Evolutionary conservation across 2,329 filamentous ascomycete genomes (phyloP).

Genomic region (Ophiostoma piceae): DNA sequence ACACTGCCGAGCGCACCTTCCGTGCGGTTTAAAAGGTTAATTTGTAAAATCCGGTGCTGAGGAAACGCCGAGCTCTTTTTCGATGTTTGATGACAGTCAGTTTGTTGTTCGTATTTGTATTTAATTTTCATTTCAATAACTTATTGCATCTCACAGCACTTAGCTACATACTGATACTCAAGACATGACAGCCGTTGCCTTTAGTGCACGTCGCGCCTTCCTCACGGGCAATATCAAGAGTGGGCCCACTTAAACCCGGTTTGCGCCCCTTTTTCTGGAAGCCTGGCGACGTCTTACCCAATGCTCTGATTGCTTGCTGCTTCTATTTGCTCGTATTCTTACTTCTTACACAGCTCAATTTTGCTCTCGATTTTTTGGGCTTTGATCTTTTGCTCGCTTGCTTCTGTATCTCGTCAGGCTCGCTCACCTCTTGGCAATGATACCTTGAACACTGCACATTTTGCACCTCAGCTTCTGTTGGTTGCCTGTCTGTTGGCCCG

Average conservation of each 20-base stretch:
- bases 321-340: background rate
- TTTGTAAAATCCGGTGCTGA: constrained; percentile 3
- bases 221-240: background rate
- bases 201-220: background rate
- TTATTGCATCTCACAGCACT: too few species aligned
- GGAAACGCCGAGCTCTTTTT: background rate
- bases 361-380: background rate
- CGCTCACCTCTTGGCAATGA: background rate
- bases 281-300: background rate
- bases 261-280: background rate
- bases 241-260: background rate
- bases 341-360: background rate
- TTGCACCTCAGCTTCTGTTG: background rate
- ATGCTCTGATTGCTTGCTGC: too few species aligned
- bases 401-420: background rate
- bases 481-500: background rate
- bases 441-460: background rate
- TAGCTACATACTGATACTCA: too few species aligned
- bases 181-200: background rate
- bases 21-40: background rate
- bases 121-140: too few species aligned
- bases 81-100: too few species aligned
- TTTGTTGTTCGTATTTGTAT: too few species aligned
- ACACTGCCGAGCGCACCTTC: background rate
- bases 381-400: background rate